Base-by-base conservation (phyloP, 768 basidiomycete species). In the Kwoniella dejecticola region DNA sequence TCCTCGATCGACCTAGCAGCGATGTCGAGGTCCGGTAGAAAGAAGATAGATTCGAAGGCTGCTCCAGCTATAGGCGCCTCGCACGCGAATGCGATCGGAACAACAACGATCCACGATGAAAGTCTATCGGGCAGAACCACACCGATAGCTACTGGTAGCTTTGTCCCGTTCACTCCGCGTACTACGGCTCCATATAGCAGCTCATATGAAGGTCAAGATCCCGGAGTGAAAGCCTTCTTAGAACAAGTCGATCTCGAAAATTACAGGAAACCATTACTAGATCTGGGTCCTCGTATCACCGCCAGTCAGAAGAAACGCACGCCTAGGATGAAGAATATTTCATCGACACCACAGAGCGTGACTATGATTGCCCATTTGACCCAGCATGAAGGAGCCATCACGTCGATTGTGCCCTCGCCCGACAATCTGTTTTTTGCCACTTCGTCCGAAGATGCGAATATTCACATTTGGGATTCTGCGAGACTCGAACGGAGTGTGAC, bases 401-500 rank as follows among this genome's bases (percentile, higher is more conserved):
- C 88, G 2, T 84, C 86, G 7, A 81, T 98, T 23, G 88, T 88
- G 1, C 89, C 93, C 23, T 88, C 95, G 1, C 94, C 95, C 2
- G 96, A 98, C 71, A 91, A 96, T 70, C 81, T 87, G 75, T 99
- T 96, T 82, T 97, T 83, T 60, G 80, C 79, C 4, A 79, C 82
- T 0, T 79, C 79, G 4, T 82, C 81, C 1, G 74, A 79, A n/a
- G 81, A 83, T 55, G 72, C 75, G 7, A 75, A 74, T 15, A 74
- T 83, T 45, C 77, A 79, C 49, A 72, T 83, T 2, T 83, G 83
- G 83, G 83, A 84, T 66, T 74, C 92, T 1, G 89, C 90, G 7
- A 83, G 92, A n/a, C 82, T 98, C 45, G 95, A 97, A 74, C 84
- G 94, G 58, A 97, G 92, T 77, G 90, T 96, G 17, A 91, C 93